These are phyloP conservation scores for Cordyceps militaris DNA, from an alignment of 2,329 filamentous ascomycete species.

Conservation along the genomic window DNA sequence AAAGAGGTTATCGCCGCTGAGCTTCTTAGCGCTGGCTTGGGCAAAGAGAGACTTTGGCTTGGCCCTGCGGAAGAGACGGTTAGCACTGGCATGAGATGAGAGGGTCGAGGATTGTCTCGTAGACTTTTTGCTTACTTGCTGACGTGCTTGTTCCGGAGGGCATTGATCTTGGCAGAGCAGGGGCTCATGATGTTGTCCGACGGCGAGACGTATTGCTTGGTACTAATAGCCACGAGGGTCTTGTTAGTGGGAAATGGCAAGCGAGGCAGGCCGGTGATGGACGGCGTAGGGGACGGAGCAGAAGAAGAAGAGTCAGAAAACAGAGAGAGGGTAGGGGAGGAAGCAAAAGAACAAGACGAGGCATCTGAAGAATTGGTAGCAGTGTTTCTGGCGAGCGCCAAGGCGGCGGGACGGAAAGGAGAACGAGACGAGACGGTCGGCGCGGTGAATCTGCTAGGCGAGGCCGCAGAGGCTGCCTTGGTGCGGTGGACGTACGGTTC, in stretches of 20 bases:
- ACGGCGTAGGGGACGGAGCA: constrained; percentile 12
- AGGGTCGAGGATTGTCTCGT: not conserved
- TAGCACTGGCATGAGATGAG: not conserved
- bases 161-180: constrained; percentile 73
- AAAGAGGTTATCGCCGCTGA: constrained; percentile 40
- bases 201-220: constrained; percentile 64
- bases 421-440: not conserved
- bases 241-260: constrained; percentile 13
- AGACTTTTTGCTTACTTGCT: constrained; percentile 55
- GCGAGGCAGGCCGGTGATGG: constrained; percentile 4
- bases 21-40: constrained; percentile 57
- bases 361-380: constrained; percentile 9
- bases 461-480: not conserved
- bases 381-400: not conserved
- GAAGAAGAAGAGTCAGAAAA: constrained; percentile 9
- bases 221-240: constrained; percentile 20
- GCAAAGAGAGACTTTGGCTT: constrained; percentile 65
- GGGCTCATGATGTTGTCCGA: constrained; percentile 88
- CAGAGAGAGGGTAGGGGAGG: not conserved
- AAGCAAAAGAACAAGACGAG: constrained; percentile 9
- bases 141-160: constrained; percentile 72
- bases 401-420: not conserved
- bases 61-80: constrained; percentile 33
- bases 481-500: constrained; percentile 48
- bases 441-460: not conserved